Evolutionary conservation across 1,139 yeast genomes (phyloP).

Genomic region (Pichia cactophila): DNA sequence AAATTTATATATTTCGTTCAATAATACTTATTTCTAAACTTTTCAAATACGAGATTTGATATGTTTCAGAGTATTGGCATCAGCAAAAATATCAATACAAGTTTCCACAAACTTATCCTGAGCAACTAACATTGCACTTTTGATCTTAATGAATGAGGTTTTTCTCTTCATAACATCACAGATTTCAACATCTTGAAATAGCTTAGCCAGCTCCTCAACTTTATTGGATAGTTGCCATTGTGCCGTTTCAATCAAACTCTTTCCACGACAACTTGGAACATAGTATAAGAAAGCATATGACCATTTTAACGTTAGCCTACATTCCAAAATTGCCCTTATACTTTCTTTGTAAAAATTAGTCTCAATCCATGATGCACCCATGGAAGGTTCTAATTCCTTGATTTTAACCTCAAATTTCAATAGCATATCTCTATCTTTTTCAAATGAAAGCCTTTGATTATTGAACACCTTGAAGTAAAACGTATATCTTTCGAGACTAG

Average conservation of each 20-base stretch:
- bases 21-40: not conserved
- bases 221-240: slow-evolving; percentile 66
- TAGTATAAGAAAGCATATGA: slow-evolving; percentile 79
- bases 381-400: slow-evolving; percentile 53
- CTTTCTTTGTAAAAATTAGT: slow-evolving; percentile 77
- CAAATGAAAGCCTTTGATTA: slow-evolving; percentile 72
- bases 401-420: slow-evolving; percentile 57
- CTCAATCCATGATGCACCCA: slow-evolving; percentile 80
- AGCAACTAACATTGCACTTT: slow-evolving; percentile 15
- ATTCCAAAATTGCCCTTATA: slow-evolving; percentile 53
- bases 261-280: slow-evolving; percentile 39
- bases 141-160: slow-evolving; percentile 32
- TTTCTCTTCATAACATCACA: slow-evolving; percentile 41
- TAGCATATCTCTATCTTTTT: slow-evolving; percentile 61
- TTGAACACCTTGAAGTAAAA: slow-evolving; percentile 73
- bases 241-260: slow-evolving; percentile 63
- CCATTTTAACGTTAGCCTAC: slow-evolving; percentile 83
- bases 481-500: slow-evolving; percentile 51
- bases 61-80: not conserved
- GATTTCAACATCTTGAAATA: slow-evolving; percentile 50
- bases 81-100: slow-evolving; percentile 16
- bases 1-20: not conserved
- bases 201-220: slow-evolving; percentile 71
- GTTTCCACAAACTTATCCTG: slow-evolving; percentile 19
- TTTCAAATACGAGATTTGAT: slow-evolving; percentile 1